phyloP scores from a whole-genome alignment of 1,284 basidiomycete species.

The Fomitiporia mediterranea region DNA sequence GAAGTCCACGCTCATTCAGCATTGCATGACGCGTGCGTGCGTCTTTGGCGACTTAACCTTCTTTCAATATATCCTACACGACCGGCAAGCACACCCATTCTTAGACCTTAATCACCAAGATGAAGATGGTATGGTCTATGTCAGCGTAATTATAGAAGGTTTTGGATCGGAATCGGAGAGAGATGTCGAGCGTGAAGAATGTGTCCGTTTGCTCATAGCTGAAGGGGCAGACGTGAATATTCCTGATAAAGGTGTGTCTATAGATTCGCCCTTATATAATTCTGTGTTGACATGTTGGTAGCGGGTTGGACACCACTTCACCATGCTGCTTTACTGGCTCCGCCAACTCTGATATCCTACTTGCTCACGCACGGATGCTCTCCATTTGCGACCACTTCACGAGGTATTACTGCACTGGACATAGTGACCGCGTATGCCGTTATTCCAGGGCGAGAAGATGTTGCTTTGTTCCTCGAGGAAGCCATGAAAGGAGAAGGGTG shows the following conservation, averaged over 20 bases:
- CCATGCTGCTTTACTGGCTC: conserved; percentile 84
- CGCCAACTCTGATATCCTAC: conserved; percentile 88
- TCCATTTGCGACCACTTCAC: conserved; percentile 66
- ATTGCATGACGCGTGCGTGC: conserved; percentile 68
- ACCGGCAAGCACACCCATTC: conserved; percentile 63
- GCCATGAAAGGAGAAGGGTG: conserved; percentile 76
- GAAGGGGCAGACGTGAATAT: conserved; percentile 69
- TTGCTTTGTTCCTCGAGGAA: conserved; percentile 74
- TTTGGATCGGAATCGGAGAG: conserved; percentile 80
- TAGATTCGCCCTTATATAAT: conserved; percentile 9
- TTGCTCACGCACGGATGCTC: conserved; percentile 90
- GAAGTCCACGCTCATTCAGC: conserved; percentile 61
- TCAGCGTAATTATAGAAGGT: conserved; percentile 77
- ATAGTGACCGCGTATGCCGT: conserved; percentile 77
- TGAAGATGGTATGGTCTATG: conserved; percentile 78
- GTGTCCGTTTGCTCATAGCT: conserved; percentile 72
- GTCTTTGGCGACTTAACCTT: conserved; percentile 69
- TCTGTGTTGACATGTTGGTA: conserved; percentile 29
- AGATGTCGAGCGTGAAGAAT: conserved; percentile 84
- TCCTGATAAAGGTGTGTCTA: conserved; percentile 58
- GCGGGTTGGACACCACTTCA: conserved; percentile 96
- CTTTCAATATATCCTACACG: conserved; percentile 66
- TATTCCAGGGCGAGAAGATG: conserved; percentile 75
- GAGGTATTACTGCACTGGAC: conserved; percentile 79
- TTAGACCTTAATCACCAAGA: conserved; percentile 68